A percentile compares a stretch with the other conserved stretches of the same genome.
These are phyloP conservation scores for Fusarium algeriense DNA, from an alignment of 2,329 filamentous ascomycete genomes.

Conservation along the genomic window DNA sequence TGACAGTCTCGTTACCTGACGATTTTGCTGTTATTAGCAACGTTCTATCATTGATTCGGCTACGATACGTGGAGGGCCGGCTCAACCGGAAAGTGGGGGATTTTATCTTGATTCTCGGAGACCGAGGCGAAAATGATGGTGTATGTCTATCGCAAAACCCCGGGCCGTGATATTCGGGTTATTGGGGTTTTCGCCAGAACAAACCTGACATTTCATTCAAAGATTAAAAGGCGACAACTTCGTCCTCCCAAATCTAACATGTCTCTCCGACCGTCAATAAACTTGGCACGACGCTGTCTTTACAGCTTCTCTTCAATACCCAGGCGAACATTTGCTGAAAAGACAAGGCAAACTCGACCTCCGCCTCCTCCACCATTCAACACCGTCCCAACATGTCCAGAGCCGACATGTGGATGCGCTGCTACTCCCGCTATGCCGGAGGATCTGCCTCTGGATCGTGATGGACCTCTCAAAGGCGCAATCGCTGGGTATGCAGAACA, in stretches of 20 bases:
- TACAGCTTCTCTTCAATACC: slow-evolving; percentile 12
- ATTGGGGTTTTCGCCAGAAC: background rate
- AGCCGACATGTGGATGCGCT: slow-evolving; percentile 82
- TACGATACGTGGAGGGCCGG: slow-evolving; percentile 33
- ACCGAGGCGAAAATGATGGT: slow-evolving; percentile 41
- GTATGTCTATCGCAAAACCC: slow-evolving; percentile 24
- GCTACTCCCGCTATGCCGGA: slow-evolving; percentile 72
- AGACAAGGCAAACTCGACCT: slow-evolving; percentile 26
- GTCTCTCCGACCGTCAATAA: slow-evolving; percentile 32
- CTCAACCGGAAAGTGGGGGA: slow-evolving; percentile 42
- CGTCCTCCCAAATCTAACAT: slow-evolving; percentile 15
- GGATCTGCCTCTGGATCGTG: slow-evolving; percentile 80
- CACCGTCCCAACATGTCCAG: slow-evolving; percentile 72
- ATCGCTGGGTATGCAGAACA: slow-evolving; percentile 86
- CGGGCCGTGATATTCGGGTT: slow-evolving; percentile 33
- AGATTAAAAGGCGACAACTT: background rate
- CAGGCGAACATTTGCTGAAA: slow-evolving; percentile 32
- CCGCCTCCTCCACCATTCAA: slow-evolving; percentile 53
- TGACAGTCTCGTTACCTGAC: background rate
- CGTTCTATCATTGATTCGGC: slow-evolving; percentile 24
- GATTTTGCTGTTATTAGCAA: slow-evolving; percentile 8
- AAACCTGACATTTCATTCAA: background rate
- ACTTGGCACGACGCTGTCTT: slow-evolving; percentile 27
- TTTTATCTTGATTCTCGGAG: slow-evolving; percentile 28
- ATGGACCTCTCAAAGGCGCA: slow-evolving; percentile 77